phyloP scores from a whole-genome alignment of 306 rosid genomes.

The Dalbergia cochinchinensis region DNA sequence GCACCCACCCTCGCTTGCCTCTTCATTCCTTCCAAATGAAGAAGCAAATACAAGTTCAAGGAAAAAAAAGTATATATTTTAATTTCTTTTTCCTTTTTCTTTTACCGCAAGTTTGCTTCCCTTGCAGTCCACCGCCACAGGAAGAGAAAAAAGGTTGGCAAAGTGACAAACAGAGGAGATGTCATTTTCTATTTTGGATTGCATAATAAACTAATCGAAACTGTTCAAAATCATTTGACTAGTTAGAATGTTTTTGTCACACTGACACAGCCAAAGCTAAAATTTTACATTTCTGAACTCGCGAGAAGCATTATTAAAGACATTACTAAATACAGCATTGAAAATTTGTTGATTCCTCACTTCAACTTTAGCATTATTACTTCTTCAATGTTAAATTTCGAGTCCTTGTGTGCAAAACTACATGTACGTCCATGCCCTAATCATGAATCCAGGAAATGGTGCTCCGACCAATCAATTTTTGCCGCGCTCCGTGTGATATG shows the following conservation, averaged over 20 bases:
- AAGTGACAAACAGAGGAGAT: constrained; percentile 41
- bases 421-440: not conserved
- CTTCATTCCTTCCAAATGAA: constrained; percentile 48
- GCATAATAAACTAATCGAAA: constrained; percentile 39
- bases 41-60: constrained; percentile 32
- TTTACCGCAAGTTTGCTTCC: constrained; percentile 47
- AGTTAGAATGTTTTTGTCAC: constrained; percentile 36
- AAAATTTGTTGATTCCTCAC: not conserved
- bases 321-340: not conserved
- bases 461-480: not conserved
- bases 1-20: constrained; percentile 39
- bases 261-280: constrained; percentile 2
- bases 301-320: not conserved
- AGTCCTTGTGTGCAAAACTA: not conserved
- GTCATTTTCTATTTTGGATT: constrained; percentile 51
- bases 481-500: constrained; percentile 23
- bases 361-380: not conserved
- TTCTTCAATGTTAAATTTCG: not conserved
- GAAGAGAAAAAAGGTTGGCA: constrained; percentile 3
- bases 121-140: constrained; percentile 52
- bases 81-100: not conserved
- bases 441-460: not conserved
- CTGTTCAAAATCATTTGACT: constrained; percentile 35
- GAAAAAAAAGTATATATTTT: not conserved
- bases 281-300: not conserved